phyloP scores from a whole-genome alignment of 768 basidiomycete species.

The Leccinum arenicola region DNA sequence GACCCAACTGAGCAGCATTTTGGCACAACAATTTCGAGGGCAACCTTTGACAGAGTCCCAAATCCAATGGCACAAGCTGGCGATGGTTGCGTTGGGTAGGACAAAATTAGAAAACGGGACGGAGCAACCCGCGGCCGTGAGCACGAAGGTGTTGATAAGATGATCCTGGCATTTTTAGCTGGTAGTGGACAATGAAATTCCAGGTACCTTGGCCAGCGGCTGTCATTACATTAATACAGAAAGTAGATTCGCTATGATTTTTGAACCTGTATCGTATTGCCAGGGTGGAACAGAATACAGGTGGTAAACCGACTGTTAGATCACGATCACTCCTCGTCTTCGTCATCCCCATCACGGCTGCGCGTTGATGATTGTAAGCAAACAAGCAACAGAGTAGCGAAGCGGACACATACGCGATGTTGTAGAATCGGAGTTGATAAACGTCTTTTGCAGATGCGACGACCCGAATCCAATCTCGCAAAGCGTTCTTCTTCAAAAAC shows the following conservation, averaged over 20 bases:
- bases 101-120: conserved; percentile 37
- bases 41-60: conserved; percentile 59
- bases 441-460: conserved; percentile 91
- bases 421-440: conserved; percentile 95
- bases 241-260: not conserved
- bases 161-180: conserved; percentile 5
- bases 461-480: conserved; percentile 98
- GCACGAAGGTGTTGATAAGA: conserved; percentile 20
- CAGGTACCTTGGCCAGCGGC: not conserved
- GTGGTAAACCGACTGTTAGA: not conserved
- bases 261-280: conserved; percentile 11
- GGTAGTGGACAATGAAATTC: not conserved
- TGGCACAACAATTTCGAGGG: conserved; percentile 67
- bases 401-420: conserved; percentile 65
- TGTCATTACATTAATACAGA: not conserved
- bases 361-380: conserved; percentile 1
- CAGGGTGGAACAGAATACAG: conserved; percentile 2
- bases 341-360: conserved; percentile 52
- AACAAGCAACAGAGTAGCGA: not conserved
- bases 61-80: conserved; percentile 69
- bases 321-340: conserved; percentile 46
- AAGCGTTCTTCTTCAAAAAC: conserved; percentile 95
- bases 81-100: conserved; percentile 58
- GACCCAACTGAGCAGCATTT: conserved; percentile 51
- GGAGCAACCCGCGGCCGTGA: conserved; percentile 8